Conservation (phyloP, 1,284 basidiomycete species). For the Moesziomyces globuligerus region DNA sequence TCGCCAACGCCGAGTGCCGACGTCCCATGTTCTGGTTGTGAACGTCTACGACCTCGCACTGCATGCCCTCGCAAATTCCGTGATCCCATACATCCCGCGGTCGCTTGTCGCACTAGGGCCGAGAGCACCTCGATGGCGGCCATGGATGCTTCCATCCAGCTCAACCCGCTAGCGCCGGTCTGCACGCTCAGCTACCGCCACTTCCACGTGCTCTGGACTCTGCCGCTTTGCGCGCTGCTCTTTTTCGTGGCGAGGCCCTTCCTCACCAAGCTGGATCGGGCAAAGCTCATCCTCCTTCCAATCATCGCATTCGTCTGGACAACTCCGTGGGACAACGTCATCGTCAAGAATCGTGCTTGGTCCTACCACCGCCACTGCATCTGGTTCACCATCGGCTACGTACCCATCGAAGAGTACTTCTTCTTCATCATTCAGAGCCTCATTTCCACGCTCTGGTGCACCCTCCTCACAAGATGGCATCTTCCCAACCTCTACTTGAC, state of each 20-base stretch:
- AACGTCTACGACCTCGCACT: too few species aligned
- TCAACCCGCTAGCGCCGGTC: constrained; percentile 29
- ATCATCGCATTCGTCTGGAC: constrained; percentile 62
- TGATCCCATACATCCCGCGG: too few species aligned
- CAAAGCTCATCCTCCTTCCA: constrained; percentile 56
- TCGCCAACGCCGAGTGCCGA: too few species aligned
- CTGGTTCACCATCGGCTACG: constrained; percentile 55
- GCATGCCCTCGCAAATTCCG: too few species aligned
- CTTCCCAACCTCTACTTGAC: constrained; percentile 43
- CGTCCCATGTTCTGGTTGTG: too few species aligned
- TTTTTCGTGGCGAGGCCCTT: constrained; percentile 49
- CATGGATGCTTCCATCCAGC: constrained; percentile 17
- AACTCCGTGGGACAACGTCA: constrained; percentile 60
- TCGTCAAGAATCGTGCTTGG: constrained; percentile 58
- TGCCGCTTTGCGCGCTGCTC: constrained; percentile 51
- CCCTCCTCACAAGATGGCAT: constrained; percentile 54
- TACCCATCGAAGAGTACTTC: constrained; percentile 62
- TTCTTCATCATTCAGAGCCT: constrained; percentile 63
- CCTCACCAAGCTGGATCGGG: constrained; percentile 54
- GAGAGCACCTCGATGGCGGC: too few species aligned
- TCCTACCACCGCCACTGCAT: constrained; percentile 58
- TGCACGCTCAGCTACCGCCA: constrained; percentile 56
- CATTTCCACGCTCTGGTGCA: constrained; percentile 56
- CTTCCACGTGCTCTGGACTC: constrained; percentile 57
- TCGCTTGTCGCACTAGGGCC: too few species aligned